Evolutionary conservation across 2,329 filamentous ascomycete species (phyloP), one percentile per base, ranked within the genome.

Genomic region (Ceratocystis variospora): DNA sequence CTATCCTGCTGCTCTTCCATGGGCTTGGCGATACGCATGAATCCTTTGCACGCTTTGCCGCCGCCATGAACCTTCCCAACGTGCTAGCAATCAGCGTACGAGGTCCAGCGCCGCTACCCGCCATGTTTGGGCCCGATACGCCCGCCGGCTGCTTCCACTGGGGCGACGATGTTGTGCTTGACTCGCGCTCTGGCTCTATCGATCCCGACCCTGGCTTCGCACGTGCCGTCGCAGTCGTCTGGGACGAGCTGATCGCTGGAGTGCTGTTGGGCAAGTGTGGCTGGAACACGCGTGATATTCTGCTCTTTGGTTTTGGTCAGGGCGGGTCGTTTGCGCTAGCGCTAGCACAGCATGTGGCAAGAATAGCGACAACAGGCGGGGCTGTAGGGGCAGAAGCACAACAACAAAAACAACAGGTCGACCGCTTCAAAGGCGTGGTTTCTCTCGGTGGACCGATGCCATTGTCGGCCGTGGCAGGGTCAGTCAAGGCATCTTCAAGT

Each of bases 1-100:
- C 92, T 71, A 80, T 95, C 70, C 83, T 96, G 69, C 77, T 96
- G 72, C 82, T 96, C 63, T 84, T 96, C 67, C 91, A 96, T 75
- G 90, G 90, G 69, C 82, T 96, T 12, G 91, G 91, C 69, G 91
- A 96, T 76, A 84, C 82, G 44, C 82, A 89, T 68, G 72, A 74
- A 2, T 80, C 88, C 45, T 95, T 94, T 74, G 81, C 83, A 68
- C 76, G 77, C 57, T 87, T 96, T 68, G 89, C 86, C 22, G 78
- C 79, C 66, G 84, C 83, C 70, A 76, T 96, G 68, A 79, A 81
- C 68, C 83, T 96, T 2, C 90, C 90, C 0, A 88, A 91, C 72
- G 91, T 91, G 64, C 81, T 86, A 66, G 85, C 85, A 71, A 82
- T 96, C 65, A 83, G 89, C 5, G 78, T 95, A 53, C 87, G 88